phyloP scores from a whole-genome alignment of 2,329 filamentous ascomycete species.

The Sporothrix globosa region DNA sequence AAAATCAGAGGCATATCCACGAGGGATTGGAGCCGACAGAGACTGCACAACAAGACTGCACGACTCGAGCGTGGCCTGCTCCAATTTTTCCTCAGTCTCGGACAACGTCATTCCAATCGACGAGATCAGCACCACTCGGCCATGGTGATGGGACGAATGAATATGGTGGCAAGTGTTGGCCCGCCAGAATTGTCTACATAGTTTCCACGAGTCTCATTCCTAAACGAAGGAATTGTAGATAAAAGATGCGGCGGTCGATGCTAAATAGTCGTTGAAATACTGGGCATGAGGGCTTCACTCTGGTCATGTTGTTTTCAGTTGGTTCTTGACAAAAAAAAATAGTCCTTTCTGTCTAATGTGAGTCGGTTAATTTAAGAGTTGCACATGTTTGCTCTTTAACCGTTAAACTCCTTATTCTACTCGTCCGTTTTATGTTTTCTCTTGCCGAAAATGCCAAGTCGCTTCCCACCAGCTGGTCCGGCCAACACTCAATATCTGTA shows the following conservation, averaged over 20 bases:
- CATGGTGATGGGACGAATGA: too few relatives aligned
- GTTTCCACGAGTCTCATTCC: neutral
- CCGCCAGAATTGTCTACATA: neutral
- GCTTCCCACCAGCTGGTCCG: neutral
- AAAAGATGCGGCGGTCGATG: too few relatives aligned
- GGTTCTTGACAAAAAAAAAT: neutral
- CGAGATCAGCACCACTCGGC: too few relatives aligned
- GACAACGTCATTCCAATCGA: constrained; percentile 13
- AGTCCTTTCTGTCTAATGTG: constrained; percentile 12
- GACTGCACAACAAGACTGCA: neutral
- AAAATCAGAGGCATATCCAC: neutral
- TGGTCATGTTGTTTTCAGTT: neutral
- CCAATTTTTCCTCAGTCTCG: neutral
- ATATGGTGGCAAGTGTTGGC: neutral
- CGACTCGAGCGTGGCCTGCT: neutral
- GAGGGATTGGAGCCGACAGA: neutral
- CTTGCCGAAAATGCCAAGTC: neutral
- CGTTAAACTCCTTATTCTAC: neutral
- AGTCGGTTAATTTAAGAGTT: constrained; percentile 30
- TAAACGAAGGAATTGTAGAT: too few relatives aligned
- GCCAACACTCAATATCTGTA: neutral
- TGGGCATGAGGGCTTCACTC: neutral
- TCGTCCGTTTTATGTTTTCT: neutral
- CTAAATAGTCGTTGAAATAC: neutral
- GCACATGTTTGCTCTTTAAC: constrained; percentile 24